A percentile compares a stretch with the other conserved stretches of the same genome.
Evolutionary conservation across 2,329 filamentous ascomycete species (phyloP).

Genomic region (Ceratocystis variospora): DNA sequence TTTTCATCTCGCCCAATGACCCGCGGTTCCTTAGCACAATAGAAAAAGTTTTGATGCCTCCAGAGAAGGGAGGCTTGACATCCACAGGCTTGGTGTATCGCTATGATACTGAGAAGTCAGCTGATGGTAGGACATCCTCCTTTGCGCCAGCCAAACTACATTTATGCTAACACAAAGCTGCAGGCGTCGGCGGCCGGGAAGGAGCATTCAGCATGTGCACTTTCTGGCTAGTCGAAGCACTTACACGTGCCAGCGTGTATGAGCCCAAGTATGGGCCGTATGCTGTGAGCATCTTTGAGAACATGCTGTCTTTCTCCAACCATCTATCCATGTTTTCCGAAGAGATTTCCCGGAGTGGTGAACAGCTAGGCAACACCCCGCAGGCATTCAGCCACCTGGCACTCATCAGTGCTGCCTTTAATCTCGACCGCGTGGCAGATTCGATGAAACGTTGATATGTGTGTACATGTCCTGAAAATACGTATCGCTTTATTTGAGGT

Average conservation of each 20-base stretch:
- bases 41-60: slow-evolving; percentile 55
- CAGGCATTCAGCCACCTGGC: slow-evolving; percentile 68
- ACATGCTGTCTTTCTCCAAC: slow-evolving; percentile 63
- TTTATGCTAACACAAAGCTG: neutral
- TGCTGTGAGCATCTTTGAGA: slow-evolving; percentile 60
- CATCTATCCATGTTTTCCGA: slow-evolving; percentile 68
- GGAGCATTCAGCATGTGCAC: slow-evolving; percentile 72
- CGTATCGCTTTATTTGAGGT: neutral
- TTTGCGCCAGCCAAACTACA: neutral
- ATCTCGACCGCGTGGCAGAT: slow-evolving; percentile 43
- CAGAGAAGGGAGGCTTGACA: slow-evolving; percentile 62
- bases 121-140: slow-evolving; percentile 44
- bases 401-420: slow-evolving; percentile 64
- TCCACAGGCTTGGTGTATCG: slow-evolving; percentile 63
- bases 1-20: slow-evolving; percentile 66
- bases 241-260: slow-evolving; percentile 53
- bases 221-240: slow-evolving; percentile 68
- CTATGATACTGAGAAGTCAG: slow-evolving; percentile 53
- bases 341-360: slow-evolving; percentile 59
- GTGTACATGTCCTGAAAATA: neutral
- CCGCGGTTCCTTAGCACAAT: slow-evolving; percentile 60
- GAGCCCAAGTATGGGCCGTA: slow-evolving; percentile 48
- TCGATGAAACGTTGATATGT: neutral
- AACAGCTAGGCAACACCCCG: slow-evolving; percentile 67
- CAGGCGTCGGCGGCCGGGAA: slow-evolving; percentile 59